phyloP scores from a whole-genome alignment of 345 rosid species.

The Linum lewisii region DNA sequence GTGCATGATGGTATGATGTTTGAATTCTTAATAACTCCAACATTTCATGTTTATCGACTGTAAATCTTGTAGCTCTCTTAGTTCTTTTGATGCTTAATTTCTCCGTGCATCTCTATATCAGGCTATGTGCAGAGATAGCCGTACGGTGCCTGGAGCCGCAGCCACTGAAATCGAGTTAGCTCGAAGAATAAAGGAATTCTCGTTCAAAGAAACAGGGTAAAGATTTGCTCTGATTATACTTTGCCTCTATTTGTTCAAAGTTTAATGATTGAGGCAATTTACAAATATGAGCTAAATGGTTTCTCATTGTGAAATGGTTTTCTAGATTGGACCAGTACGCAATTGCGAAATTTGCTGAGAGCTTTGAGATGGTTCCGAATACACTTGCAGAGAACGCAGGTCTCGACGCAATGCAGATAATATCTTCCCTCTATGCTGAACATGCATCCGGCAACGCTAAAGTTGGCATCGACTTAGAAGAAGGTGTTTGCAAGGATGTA shows the following conservation, averaged over 20 bases:
- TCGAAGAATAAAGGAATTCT: conserved; percentile 81
- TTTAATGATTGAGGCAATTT: not conserved
- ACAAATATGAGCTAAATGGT: too few relatives aligned
- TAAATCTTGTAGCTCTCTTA: not conserved
- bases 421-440: conserved; percentile 76
- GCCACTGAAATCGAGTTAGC: conserved; percentile 96
- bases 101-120: conserved; percentile 22
- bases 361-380: conserved; percentile 91
- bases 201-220: conserved; percentile 92
- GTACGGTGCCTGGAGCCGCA: conserved; percentile 88
- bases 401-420: conserved; percentile 88
- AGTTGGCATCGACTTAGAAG: conserved; percentile 83
- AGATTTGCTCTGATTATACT: not conserved
- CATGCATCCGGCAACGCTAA: conserved; percentile 85
- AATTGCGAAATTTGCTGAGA: conserved; percentile 86
- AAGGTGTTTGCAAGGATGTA: conserved; percentile 66
- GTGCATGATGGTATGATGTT: not conserved
- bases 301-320: not conserved
- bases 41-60: not conserved
- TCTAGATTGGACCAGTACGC: conserved; percentile 96
- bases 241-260: not conserved
- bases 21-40: too few relatives aligned
- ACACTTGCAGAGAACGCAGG: conserved; percentile 96
- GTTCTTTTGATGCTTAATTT: not conserved
- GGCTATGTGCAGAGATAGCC: conserved; percentile 99